Evolutionary conservation across 306 rosid species (phyloP).

Genomic region (Fagus sylvatica): DNA sequence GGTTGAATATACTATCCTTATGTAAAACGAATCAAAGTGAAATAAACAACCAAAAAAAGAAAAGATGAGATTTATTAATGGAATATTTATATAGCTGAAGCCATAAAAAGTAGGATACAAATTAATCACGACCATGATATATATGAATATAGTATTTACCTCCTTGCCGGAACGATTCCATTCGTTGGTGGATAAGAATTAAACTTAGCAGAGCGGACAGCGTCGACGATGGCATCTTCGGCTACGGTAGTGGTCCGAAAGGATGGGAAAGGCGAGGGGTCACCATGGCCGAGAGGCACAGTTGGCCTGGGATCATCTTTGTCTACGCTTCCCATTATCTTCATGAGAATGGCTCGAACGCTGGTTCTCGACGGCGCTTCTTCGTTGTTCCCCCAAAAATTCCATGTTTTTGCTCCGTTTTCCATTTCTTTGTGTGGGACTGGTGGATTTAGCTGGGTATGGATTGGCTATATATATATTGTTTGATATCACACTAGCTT

Average conservation of each 20-base stretch:
- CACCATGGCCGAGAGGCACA: constrained; percentile 36
- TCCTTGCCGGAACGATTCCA: constrained; percentile 29
- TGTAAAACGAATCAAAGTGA: too few species aligned
- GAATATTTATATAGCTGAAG: too few species aligned
- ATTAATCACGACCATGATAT: too few species aligned
- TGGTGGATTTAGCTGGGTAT: too few species aligned
- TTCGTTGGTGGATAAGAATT: constrained; percentile 16
- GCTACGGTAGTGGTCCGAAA: constrained; percentile 25
- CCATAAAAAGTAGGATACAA: too few species aligned
- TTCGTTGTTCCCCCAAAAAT: not conserved
- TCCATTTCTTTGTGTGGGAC: too few species aligned
- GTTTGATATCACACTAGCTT: too few species aligned
- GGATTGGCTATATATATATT: too few species aligned
- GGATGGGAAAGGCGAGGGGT: constrained; percentile 34
- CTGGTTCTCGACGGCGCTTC: not conserved
- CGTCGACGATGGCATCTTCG: constrained; percentile 34
- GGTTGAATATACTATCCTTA: too few species aligned
- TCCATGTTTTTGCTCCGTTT: not conserved
- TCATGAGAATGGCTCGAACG: not conserved
- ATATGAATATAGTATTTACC: constrained; percentile 16
- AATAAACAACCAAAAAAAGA: too few species aligned
- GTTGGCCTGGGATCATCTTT: constrained; percentile 12
- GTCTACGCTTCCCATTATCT: constrained; percentile 1
- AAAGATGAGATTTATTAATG: too few species aligned
- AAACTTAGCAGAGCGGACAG: constrained; percentile 26